phyloP scores from a whole-genome alignment of 192 early-diverging fungal species.

The Allomyces macrogynus region DNA sequence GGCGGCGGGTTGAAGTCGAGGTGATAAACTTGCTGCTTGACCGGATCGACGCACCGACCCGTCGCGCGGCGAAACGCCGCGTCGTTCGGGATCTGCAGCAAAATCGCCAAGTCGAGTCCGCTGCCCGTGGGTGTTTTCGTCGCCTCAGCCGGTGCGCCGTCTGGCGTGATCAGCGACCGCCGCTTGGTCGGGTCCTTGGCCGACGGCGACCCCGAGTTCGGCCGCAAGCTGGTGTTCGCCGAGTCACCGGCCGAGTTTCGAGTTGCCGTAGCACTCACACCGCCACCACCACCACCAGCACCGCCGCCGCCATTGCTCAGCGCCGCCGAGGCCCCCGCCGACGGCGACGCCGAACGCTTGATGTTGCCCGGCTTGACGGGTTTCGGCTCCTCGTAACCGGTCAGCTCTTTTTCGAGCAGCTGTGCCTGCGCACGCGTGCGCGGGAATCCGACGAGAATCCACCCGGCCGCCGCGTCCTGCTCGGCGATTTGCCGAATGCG shows the following conservation, averaged over 20 bases:
- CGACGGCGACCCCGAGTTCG: too few species aligned
- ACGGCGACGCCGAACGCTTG: slow-evolving; percentile 17
- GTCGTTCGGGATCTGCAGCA: slow-evolving; percentile 32
- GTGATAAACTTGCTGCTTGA: slow-evolving; percentile 26
- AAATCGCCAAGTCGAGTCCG: slow-evolving; percentile 27
- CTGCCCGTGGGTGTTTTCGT: slow-evolving; percentile 8
- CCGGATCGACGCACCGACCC: slow-evolving; percentile 25
- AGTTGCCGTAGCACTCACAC: too few species aligned
- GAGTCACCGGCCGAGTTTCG: too few species aligned
- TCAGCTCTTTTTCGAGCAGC: slow-evolving; percentile 31
- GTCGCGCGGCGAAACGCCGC: slow-evolving; percentile 18
- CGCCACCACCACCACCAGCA: not conserved
- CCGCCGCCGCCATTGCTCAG: slow-evolving; percentile 1
- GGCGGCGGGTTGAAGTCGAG: slow-evolving; percentile 33
- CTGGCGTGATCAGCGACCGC: slow-evolving; percentile 19
- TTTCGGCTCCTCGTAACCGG: slow-evolving; percentile 44
- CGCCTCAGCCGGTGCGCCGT: slow-evolving; percentile 4
- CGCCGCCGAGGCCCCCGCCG: slow-evolving; percentile 5
- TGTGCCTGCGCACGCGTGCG: slow-evolving; percentile 25
- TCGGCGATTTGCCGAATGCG: slow-evolving; percentile 12
- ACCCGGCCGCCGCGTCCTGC: slow-evolving; percentile 12
- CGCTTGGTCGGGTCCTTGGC: not conserved
- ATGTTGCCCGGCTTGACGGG: slow-evolving; percentile 31
- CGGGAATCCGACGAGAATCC: slow-evolving; percentile 33
- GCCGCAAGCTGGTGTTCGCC: too few species aligned